phyloP scores from a whole-genome alignment of 257 asterid species.

The Rhazya stricta region DNA sequence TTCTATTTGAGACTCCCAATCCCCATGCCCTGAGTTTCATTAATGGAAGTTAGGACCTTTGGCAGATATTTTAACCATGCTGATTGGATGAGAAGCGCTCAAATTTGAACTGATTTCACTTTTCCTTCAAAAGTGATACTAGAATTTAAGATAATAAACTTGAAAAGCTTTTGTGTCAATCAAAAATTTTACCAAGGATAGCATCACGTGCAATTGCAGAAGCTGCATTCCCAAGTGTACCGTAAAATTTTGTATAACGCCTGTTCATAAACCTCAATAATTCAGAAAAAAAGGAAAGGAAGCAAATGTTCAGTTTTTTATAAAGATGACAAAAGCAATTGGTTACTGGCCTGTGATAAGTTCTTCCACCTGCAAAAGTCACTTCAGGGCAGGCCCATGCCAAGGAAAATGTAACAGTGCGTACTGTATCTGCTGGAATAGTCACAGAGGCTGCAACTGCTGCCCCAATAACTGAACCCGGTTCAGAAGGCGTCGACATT shows the following conservation, averaged over 20 bases:
- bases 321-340: slow-evolving; percentile 16
- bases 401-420: slow-evolving; percentile 67
- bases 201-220: slow-evolving; percentile 80
- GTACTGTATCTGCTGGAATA: slow-evolving; percentile 57
- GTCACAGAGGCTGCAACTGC: slow-evolving; percentile 86
- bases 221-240: slow-evolving; percentile 58
- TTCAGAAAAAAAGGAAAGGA: slow-evolving; percentile 21
- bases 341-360: slow-evolving; percentile 69
- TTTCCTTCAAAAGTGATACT: background rate
- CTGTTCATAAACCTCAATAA: slow-evolving; percentile 37
- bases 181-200: slow-evolving; percentile 53
- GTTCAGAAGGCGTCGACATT: slow-evolving; percentile 70
- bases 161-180: background rate
- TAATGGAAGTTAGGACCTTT: background rate
- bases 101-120: background rate
- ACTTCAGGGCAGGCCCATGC: slow-evolving; percentile 96
- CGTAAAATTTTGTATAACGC: slow-evolving; percentile 85
- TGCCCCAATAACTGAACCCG: slow-evolving; percentile 75
- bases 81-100: slow-evolving; percentile 1
- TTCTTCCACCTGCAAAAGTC: slow-evolving; percentile 70
- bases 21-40: slow-evolving; percentile 45
- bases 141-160: background rate
- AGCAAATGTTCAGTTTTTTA: slow-evolving; percentile 8
- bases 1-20: slow-evolving; percentile 88
- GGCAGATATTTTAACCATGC: slow-evolving; percentile 10